Conservation (phyloP, 345 rosid genomes). For the Euclidium syriacum region DNA sequence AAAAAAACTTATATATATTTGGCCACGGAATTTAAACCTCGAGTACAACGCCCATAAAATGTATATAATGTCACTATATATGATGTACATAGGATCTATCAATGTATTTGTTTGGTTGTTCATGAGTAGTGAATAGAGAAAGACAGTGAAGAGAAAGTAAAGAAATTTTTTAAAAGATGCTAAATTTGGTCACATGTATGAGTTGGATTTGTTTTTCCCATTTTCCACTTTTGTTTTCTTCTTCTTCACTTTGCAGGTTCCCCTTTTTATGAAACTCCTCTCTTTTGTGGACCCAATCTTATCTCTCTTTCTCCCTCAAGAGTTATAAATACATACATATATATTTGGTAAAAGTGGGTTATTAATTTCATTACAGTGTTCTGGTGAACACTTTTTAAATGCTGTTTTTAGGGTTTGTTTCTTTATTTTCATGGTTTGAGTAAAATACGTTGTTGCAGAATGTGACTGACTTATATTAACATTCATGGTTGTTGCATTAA, state of each 20-base stretch:
- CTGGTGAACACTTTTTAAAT: constrained; percentile 21
- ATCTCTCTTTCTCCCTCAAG: constrained; percentile 26
- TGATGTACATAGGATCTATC: constrained; percentile 30
- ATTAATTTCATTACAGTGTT: constrained; percentile 17
- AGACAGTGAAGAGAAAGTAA: constrained; percentile 27
- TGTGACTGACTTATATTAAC: constrained; percentile 22
- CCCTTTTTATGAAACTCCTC: constrained; percentile 38
- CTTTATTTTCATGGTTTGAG: constrained; percentile 30
- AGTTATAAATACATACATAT: neutral
- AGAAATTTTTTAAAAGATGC: constrained; percentile 20
- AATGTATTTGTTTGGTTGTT: constrained; percentile 31
- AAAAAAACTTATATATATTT: constrained; percentile 12
- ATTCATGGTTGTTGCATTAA: constrained; percentile 43
- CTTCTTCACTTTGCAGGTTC: constrained; percentile 32
- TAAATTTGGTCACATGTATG: constrained; percentile 41
- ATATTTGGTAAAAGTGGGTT: constrained; percentile 15
- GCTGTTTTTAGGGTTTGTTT: constrained; percentile 28
- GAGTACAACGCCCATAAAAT: constrained; percentile 38
- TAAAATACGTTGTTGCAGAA: constrained; percentile 18
- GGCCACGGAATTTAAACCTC: constrained; percentile 24
- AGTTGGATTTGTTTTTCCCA: constrained; percentile 32
- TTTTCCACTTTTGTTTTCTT: constrained; percentile 42
- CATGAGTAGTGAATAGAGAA: constrained; percentile 29
- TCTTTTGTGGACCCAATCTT: constrained; percentile 12
- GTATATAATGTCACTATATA: constrained; percentile 9